Evolutionary conservation across 2,329 filamentous ascomycete species (phyloP).

Genomic region (Blumeria graminis): DNA sequence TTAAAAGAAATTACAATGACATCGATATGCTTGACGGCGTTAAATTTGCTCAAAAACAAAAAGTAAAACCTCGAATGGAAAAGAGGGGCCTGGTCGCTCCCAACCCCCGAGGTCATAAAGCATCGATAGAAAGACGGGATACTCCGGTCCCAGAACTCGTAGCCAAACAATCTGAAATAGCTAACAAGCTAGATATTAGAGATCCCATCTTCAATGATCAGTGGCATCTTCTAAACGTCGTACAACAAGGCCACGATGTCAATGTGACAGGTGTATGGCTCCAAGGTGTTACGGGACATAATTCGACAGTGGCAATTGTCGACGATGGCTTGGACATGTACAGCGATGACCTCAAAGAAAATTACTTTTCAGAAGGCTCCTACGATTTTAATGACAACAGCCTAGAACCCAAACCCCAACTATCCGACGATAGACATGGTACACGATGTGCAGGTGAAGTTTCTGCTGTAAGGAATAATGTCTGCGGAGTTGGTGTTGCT

Average conservation of each 20-base stretch:
- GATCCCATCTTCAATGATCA: constrained; percentile 88
- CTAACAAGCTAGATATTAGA: constrained; percentile 42
- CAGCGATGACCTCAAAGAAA: constrained; percentile 73
- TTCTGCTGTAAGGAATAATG: constrained; percentile 70
- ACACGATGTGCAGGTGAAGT: constrained; percentile 91
- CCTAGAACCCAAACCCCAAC: constrained; percentile 54
- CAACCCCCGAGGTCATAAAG: constrained; percentile 7
- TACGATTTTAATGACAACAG: constrained; percentile 87
- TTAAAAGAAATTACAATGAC: constrained; percentile 31
- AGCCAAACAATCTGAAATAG: constrained; percentile 33
- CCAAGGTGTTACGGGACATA: constrained; percentile 72
- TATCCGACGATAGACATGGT: constrained; percentile 71
- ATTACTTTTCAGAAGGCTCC: constrained; percentile 81
- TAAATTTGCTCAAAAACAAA: constrained; percentile 57
- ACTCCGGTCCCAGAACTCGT: constrained; percentile 19
- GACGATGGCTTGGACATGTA: constrained; percentile 94
- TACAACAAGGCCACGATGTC: constrained; percentile 67
- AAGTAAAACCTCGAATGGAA: constrained; percentile 32
- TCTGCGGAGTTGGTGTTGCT: constrained; percentile 87
- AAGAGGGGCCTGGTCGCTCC: constrained; percentile 21
- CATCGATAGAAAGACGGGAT: constrained; percentile 7
- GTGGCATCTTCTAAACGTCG: constrained; percentile 80
- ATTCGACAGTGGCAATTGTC: constrained; percentile 76
- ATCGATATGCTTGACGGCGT: constrained; percentile 46
- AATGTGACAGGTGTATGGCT: constrained; percentile 92